Conservation (phyloP, 2,329 filamentous ascomycete genomes). For the Orbilia javanica region DNA sequence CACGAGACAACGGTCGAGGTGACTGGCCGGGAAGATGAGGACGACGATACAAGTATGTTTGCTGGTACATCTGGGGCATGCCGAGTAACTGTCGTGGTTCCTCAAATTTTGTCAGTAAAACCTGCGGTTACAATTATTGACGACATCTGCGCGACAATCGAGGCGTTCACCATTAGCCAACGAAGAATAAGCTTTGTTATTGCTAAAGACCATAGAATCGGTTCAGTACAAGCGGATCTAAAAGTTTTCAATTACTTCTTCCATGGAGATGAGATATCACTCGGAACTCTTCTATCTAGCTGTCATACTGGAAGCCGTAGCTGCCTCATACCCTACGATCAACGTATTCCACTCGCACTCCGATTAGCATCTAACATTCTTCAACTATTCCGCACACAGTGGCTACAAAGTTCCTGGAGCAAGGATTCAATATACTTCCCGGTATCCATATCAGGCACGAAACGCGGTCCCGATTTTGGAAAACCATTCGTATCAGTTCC, state of each 20-base stretch:
- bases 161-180: constrained; percentile 10
- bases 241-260: constrained; percentile 20
- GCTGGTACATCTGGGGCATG: constrained; percentile 15
- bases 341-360: constrained; percentile 59
- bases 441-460: constrained; percentile 24
- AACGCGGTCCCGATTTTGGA: constrained; percentile 21
- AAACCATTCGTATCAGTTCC: constrained; percentile 39
- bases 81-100: constrained; percentile 30
- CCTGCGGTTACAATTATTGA: constrained; percentile 28
- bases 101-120: not conserved
- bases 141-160: constrained; percentile 35
- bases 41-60: not conserved
- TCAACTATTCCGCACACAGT: constrained; percentile 58
- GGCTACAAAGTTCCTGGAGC: constrained; percentile 57
- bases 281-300: constrained; percentile 14
- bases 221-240: constrained; percentile 28
- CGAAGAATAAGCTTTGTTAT: constrained; percentile 28
- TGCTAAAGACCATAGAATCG: constrained; percentile 23
- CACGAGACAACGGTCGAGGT: constrained; percentile 46
- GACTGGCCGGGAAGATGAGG: constrained; percentile 15
- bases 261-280: constrained; percentile 37
- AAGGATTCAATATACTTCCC: constrained; percentile 58
- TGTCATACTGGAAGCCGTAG: not conserved
- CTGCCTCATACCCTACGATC: constrained; percentile 34
- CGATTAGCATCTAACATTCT: constrained; percentile 59